Base-by-base conservation (phyloP, 768 basidiomycete species). In the Cyclocybe cylindracea region DNA sequence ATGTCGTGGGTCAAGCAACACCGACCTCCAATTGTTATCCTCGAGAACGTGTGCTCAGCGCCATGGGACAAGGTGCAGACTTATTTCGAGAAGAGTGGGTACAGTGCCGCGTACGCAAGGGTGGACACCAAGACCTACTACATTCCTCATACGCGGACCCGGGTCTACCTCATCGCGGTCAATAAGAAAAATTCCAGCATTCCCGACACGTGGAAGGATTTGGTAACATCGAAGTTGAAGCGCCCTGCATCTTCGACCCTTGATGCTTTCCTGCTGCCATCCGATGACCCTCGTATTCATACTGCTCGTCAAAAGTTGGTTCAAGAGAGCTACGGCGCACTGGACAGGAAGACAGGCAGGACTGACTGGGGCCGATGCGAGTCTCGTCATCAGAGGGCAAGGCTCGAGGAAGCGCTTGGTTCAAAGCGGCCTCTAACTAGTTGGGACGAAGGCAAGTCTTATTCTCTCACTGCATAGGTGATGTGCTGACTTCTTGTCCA, bases 301-400 rank as follows among this genome's bases (percentile, higher is more conserved):
- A 85, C 89, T 57, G 92, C 93, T 0, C 78, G 94, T 24, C 84
- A 94, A 66, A 91, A 87, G 58, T 84, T 95, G 19, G 89, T 89
- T 2, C 83, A 79, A 52, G 85, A 88, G 61, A 78, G 78, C 58
- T 82, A 77, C 56, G 77, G 83, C 50, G 79, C 82, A 1, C 74
- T 81, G 6, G 88, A 91, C 46, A 77, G 87, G 37, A 80, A 78
- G 38, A 78, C 83, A 5, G 91, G 91, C 7, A 79, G 89, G 44
- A 89, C 80, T 4, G 95, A 96, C 60, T 98, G 95, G 95, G 83
- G 82, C 47, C 84, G 92, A 35, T 98, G 95, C 61, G 94, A 97
- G 69, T 89, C 89, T 39, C 84, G 95, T 33, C 95, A 98, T 70
- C 88, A 91, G 56, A 80, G 92, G 39, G 89, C 91, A 13, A 80